Evolutionary conservation across 2,329 filamentous ascomycete species (phyloP).

Genomic region (Beauveria scarabaeidicola): DNA sequence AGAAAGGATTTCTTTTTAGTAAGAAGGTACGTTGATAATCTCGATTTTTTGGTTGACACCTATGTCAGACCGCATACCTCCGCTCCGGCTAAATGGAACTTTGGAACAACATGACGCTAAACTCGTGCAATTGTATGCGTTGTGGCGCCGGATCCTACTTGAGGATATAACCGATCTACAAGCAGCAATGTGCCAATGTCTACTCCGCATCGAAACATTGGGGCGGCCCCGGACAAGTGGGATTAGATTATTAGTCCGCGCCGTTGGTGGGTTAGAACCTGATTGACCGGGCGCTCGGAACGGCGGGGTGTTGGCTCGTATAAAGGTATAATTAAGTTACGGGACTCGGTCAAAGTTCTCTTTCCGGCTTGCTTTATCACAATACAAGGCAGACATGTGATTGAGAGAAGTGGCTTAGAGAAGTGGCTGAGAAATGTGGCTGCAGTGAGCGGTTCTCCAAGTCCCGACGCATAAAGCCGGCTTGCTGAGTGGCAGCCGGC

Average conservation of each 20-base stretch:
- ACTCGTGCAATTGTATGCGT: background rate
- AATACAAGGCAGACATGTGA: background rate
- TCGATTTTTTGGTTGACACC: too few species aligned
- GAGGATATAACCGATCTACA: background rate
- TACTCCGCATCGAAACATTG: background rate
- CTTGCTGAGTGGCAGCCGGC: background rate
- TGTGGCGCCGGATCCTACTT: background rate
- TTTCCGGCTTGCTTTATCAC: too few species aligned
- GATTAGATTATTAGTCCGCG: background rate
- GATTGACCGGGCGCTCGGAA: background rate
- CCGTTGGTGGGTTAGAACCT: background rate
- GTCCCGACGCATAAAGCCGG: background rate
- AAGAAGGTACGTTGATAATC: too few species aligned
- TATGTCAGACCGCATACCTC: too few species aligned
- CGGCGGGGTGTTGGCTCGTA: too few species aligned
- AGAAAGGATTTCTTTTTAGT: too few species aligned
- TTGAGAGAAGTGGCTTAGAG: too few species aligned
- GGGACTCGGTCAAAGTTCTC: too few species aligned
- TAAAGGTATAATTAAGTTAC: too few species aligned
- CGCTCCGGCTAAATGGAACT: background rate
- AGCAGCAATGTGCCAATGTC: background rate
- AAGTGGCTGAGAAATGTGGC: background rate
- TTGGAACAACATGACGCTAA: background rate
- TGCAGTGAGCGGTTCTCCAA: background rate
- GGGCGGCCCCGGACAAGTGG: background rate